Conservation (phyloP, 2,329 filamentous ascomycete species). For the Ophiostoma quercus region DNA sequence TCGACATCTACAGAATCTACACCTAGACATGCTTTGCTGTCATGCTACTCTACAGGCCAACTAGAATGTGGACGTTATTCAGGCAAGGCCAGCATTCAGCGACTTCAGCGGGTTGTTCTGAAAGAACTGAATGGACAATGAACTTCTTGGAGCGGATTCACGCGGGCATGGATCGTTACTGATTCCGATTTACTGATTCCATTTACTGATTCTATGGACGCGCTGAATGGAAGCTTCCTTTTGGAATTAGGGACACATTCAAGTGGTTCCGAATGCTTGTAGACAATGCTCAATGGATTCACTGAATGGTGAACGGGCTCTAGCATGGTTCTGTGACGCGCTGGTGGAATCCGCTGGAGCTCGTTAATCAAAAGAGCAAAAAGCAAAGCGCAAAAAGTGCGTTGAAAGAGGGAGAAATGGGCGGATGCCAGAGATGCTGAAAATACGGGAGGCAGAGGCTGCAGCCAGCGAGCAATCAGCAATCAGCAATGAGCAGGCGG, state of each 20-base stretch:
- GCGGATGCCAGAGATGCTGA: neutral
- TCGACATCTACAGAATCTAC: no score
- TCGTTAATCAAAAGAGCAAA: neutral
- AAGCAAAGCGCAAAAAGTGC: neutral
- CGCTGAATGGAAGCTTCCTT: neutral
- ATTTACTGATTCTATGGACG: neutral
- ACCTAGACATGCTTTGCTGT: no score
- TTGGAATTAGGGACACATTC: neutral
- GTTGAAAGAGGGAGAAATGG: constrained; percentile 8
- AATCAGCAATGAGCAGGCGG: neutral
- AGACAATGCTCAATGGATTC: neutral
- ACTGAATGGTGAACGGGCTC: neutral
- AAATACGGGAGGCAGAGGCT: constrained; percentile 9
- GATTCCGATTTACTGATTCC: neutral
- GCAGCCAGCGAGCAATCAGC: neutral
- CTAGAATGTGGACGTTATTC: neutral
- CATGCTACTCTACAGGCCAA: neutral
- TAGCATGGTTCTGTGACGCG: neutral
- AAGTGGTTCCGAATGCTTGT: neutral
- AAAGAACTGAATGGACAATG: neutral
- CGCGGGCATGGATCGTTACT: neutral
- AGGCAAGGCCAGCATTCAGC: neutral
- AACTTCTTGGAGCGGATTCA: neutral
- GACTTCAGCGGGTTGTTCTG: neutral
- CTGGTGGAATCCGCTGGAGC: neutral